Percentiles rank a stretch among this genome's conserved stretches.
These are phyloP conservation scores for Aureobasidium subglaciale DNA, from an alignment of 2,329 filamentous ascomycete genomes.

Conservation along the genomic window DNA sequence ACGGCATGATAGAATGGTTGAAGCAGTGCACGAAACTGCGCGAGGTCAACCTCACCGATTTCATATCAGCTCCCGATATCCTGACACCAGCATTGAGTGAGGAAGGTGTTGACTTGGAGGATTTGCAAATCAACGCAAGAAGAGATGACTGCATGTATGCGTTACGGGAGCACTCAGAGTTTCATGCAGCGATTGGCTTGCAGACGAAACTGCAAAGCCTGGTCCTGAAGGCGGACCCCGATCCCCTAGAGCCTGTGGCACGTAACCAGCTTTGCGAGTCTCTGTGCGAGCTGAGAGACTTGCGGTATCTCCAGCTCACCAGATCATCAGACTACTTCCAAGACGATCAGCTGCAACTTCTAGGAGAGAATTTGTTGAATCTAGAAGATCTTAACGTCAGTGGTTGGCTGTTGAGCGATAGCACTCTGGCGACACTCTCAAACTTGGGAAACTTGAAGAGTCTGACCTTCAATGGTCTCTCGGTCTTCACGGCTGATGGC, in stretches of 20 bases:
- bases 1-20: constrained; percentile 49
- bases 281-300: constrained; percentile 44
- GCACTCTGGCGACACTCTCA: constrained; percentile 39
- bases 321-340: constrained; percentile 47
- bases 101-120: constrained; percentile 40
- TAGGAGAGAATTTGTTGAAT: constrained; percentile 40
- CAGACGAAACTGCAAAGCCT: constrained; percentile 44
- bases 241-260: constrained; percentile 40
- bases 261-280: constrained; percentile 44
- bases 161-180: constrained; percentile 42
- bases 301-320: constrained; percentile 48
- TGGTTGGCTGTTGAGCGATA: constrained; percentile 48
- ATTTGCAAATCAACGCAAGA: constrained; percentile 40
- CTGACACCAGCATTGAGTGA: constrained; percentile 44
- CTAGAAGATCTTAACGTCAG: constrained; percentile 53
- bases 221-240: constrained; percentile 41
- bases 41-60: constrained; percentile 43
- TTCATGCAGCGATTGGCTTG: constrained; percentile 46
- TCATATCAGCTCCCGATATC: constrained; percentile 48
- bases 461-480: constrained; percentile 49
- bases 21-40: constrained; percentile 45
- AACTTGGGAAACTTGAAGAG: constrained; percentile 43
- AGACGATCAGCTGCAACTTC: constrained; percentile 41
- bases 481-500: constrained; percentile 47
- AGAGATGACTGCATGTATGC: constrained; percentile 31